Base-by-base conservation (phyloP, 768 basidiomycete genomes). In the Holtermannia corniformis region DNA sequence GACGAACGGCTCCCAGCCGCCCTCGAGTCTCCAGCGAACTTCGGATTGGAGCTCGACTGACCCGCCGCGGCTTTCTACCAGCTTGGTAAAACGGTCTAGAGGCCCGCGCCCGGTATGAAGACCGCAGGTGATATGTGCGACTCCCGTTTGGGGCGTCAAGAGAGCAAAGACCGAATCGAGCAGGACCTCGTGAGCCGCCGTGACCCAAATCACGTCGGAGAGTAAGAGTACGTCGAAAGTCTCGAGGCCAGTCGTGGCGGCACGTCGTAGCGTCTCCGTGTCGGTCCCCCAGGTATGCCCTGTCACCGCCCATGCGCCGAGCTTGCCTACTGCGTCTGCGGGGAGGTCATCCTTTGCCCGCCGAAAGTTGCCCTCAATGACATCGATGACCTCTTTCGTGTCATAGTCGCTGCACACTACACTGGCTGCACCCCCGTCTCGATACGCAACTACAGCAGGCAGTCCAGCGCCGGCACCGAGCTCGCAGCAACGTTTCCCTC, bases 101-200 rank as follows among this genome's bases (percentile, higher is more conserved):
- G 70, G 66, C 21, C 70, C 67, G 42, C 64, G 58, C 19, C 70
- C 70, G 3, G 67, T 67, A 59, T 72, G 70, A 12, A 69, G 42
- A 3, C 70, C 70, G 0, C 65, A 65, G 1, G 65, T 56, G 22
- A 72, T 61, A 43, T 69, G 60, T 5, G 63, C 67, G 4, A 58
- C 43, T 5, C 68, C 67, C 3, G 28, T 51, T 11, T 21, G 3
- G 1, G 58, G 56, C 0, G 5, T 7, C 3, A 70, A 50, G 2
- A 72, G 55, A 0, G 32, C 14, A 21, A 37, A 46, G 22, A 70
- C 51, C 13, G 65, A 68, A 28, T 63, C 57, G 14, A 72, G 59
- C 4, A 72, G 56, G 4, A 49, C 56, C 4, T 24, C 21, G 47
- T 72, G 70, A 4, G 68, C 58, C 1, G 58, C 52, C n/a, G 66